These are phyloP conservation scores for Tetrahymena thermophila DNA, from an alignment of 73 alveolate genomes.

Conservation along the genomic window DNA sequence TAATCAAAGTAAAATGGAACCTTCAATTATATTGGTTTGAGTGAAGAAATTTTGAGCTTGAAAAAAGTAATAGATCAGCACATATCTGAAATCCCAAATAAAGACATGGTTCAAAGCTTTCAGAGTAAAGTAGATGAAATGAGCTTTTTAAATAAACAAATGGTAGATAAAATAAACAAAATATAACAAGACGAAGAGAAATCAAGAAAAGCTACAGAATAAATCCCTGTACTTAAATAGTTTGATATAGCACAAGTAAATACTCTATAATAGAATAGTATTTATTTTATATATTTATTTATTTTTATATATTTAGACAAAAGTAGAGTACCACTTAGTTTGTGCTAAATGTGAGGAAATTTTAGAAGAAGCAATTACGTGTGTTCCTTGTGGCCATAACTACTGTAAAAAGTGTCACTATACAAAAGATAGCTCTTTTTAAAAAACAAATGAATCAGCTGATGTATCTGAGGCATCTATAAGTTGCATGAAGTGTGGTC, in stretches of 20 bases:
- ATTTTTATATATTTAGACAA: not conserved
- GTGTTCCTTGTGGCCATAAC: not conserved
- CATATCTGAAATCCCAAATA: not conserved
- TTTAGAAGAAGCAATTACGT: not conserved
- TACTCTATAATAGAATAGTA: not conserved
- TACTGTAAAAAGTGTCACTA: not conserved
- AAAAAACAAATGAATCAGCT: not conserved
- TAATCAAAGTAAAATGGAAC: not conserved
- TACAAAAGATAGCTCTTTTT: not conserved
- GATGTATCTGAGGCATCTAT: not conserved
- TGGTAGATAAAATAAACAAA: not conserved
- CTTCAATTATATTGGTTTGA: not conserved
- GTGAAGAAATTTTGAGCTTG: not conserved
- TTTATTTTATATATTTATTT: not conserved
- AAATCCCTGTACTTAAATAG: not conserved
- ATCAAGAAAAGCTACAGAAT: not conserved
- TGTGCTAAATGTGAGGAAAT: not conserved
- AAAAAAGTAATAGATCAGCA: not conserved
- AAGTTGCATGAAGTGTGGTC: not conserved
- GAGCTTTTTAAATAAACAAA: not conserved
- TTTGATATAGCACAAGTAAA: not conserved
- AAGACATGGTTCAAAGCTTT: not conserved
- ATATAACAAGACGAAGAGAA: not conserved
- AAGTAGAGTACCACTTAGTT: not conserved
- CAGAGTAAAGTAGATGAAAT: not conserved